Percentiles rank a stretch among this genome's conserved stretches.
Evolutionary conservation across 2,329 filamentous ascomycete genomes (phyloP).

Genomic region (Calycina herbarum): DNA sequence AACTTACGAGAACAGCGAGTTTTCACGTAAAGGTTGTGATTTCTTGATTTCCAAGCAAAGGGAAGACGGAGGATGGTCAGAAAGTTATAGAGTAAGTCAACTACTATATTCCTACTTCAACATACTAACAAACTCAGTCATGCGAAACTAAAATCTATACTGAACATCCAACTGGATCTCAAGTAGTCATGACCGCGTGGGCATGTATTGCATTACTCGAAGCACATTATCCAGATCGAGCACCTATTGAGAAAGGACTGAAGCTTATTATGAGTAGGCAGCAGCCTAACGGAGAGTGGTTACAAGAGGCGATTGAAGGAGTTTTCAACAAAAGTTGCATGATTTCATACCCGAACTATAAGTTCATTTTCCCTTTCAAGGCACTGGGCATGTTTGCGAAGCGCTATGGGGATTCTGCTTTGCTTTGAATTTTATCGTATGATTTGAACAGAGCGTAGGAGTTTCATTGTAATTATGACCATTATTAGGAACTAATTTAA

Average conservation of each 20-base stretch:
- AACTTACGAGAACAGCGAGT: slow-evolving; percentile 70
- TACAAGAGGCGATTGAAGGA: slow-evolving; percentile 93
- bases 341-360: slow-evolving; percentile 99
- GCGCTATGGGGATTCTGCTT: slow-evolving; percentile 32
- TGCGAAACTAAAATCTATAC: slow-evolving; percentile 76
- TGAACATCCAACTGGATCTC: slow-evolving; percentile 72
- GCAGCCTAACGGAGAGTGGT: slow-evolving; percentile 87
- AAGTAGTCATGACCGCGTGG: slow-evolving; percentile 96
- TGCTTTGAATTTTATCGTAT: slow-evolving; percentile 19
- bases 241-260: slow-evolving; percentile 71
- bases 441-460: too few species aligned
- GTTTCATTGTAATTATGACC: not conserved
- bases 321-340: slow-evolving; percentile 99
- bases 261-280: slow-evolving; percentile 83
- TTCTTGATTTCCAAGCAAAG: slow-evolving; percentile 86
- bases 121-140: slow-evolving; percentile 47
- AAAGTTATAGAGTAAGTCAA: slow-evolving; percentile 71
- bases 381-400: slow-evolving; percentile 76
- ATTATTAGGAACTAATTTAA: not conserved
- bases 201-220: slow-evolving; percentile 79
- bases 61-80: slow-evolving; percentile 92
- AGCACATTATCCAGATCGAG: slow-evolving; percentile 74
- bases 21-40: slow-evolving; percentile 74
- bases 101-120: not conserved
- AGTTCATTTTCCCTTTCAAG: slow-evolving; percentile 93